Evolutionary conservation across 768 basidiomycete genomes (phyloP).

Genomic region (Lactifluus pinguis): DNA sequence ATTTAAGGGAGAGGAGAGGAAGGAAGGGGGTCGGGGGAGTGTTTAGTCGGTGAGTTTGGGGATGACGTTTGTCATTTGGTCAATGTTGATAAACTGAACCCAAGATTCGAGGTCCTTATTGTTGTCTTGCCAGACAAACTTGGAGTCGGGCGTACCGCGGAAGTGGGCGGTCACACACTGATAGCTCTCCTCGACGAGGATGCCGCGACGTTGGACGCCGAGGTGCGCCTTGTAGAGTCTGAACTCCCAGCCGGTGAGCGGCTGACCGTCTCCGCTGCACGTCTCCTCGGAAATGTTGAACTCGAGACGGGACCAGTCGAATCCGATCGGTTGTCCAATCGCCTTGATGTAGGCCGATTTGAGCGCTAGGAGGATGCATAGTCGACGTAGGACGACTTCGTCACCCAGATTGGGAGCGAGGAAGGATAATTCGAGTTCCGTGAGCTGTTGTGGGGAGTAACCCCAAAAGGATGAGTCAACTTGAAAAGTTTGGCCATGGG

Average conservation of each 20-base stretch:
- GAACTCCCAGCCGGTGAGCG: conserved; percentile 79
- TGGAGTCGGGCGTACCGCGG: conserved; percentile 53
- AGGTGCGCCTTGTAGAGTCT: conserved; percentile 68
- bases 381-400: conserved; percentile 58
- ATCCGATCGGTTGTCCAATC: conserved; percentile 70
- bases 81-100: conserved; percentile 80
- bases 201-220: conserved; percentile 50
- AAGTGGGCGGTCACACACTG: conserved; percentile 75
- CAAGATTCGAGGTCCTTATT: conserved; percentile 61
- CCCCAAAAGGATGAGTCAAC: no score
- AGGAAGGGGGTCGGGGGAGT: no score
- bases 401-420: conserved; percentile 45
- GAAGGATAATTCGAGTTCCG: conserved; percentile 43
- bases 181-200: conserved; percentile 56
- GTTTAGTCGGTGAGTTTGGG: conserved; percentile 57
- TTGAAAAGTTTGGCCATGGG: no score
- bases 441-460: conserved; percentile 32
- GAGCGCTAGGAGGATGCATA: conserved; percentile 70
- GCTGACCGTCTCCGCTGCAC: conserved; percentile 58
- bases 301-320: conserved; percentile 75
- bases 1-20: no score
- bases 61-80: conserved; percentile 73
- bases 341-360: conserved; percentile 80
- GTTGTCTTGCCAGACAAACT: conserved; percentile 65
- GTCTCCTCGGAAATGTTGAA: conserved; percentile 61